Percentiles rank a stretch among this genome's conserved stretches.
phyloP scores from a whole-genome alignment of 345 rosid genomes.

The Anastatica hierochuntica region DNA sequence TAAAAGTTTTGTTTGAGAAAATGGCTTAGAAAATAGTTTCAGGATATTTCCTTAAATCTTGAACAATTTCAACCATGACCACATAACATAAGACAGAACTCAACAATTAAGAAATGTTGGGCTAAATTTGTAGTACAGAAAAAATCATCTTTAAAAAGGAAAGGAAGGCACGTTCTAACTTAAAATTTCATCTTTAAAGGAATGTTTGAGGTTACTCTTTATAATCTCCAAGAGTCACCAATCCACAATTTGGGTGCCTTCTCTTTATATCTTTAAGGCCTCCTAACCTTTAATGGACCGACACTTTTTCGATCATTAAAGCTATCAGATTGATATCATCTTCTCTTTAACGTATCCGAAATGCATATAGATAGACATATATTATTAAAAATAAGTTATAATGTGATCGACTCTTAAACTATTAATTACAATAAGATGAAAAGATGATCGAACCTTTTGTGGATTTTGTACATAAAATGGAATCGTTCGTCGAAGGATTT shows the following conservation, averaged over 20 bases:
- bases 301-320: constrained; percentile 24
- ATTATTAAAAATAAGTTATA: no score
- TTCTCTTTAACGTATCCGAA: constrained; percentile 19
- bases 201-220: constrained; percentile 28
- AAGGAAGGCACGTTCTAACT: no score
- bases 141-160: no score
- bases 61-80: no score
- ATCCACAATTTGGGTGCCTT: constrained; percentile 22
- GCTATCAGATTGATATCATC: constrained; percentile 25
- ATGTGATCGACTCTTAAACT: background rate
- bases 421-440: background rate
- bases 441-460: background rate
- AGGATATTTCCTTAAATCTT: no score
- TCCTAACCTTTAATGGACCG: constrained; percentile 24
- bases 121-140: no score
- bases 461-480: constrained; percentile 1
- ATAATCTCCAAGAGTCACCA: constrained; percentile 28
- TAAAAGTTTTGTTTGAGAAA: no score
- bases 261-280: constrained; percentile 26
- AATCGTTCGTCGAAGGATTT: background rate
- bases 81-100: no score
- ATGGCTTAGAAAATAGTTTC: no score
- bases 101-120: no score
- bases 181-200: no score
- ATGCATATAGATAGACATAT: background rate